Evolutionary conservation across 73 alveolate species (phyloP).

Genomic region (Paramecium octaurelia): DNA sequence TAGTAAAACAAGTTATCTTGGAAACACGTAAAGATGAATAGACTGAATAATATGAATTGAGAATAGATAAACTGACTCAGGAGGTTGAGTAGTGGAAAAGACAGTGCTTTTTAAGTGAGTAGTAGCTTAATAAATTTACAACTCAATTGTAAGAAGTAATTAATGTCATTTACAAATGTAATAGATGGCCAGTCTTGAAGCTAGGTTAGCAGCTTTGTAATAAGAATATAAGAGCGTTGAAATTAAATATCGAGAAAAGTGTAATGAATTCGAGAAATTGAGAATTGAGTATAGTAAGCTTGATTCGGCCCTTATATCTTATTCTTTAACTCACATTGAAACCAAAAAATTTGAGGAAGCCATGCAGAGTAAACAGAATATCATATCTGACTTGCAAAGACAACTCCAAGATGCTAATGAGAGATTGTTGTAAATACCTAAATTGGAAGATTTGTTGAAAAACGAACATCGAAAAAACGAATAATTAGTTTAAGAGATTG

Average conservation of each 20-base stretch:
- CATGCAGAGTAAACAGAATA: neutral
- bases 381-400: neutral
- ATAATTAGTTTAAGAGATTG: neutral
- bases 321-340: neutral
- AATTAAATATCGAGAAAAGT: neutral
- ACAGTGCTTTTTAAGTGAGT: neutral
- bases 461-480: neutral
- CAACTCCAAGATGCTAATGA: neutral
- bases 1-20: conserved; percentile 2
- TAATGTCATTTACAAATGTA: neutral
- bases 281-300: neutral
- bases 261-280: conserved; percentile 19
- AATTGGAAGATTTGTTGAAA: neutral
- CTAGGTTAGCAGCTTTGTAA: neutral
- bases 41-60: neutral
- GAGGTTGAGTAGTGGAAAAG: conserved; percentile 25
- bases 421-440: neutral
- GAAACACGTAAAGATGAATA: conserved; percentile 33
- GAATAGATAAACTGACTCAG: neutral
- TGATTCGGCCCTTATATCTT: neutral
- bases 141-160: conserved; percentile 19
- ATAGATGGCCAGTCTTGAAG: conserved; percentile 34
- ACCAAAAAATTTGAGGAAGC: neutral
- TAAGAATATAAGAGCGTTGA: neutral
- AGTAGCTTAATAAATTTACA: neutral